phyloP scores from a whole-genome alignment of 2,329 filamentous ascomycete genomes.

The Phialocephala subalpina region DNA sequence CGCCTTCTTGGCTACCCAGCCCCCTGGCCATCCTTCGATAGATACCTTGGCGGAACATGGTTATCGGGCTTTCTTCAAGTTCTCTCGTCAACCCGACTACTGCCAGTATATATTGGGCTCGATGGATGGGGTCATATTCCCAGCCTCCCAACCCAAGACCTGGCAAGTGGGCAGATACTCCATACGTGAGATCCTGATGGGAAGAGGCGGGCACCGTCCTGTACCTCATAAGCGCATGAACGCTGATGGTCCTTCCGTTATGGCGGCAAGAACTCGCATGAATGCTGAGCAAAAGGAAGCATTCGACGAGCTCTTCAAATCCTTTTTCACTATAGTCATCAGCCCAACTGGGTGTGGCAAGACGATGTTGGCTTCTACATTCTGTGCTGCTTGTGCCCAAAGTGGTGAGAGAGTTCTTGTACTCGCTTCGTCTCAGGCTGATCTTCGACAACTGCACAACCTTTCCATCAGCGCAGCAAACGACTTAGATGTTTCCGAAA shows the following conservation, averaged over 20 bases:
- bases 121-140: background rate
- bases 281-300: background rate
- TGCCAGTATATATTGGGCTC: background rate
- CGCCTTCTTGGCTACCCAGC: background rate
- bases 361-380: background rate
- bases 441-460: background rate
- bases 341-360: background rate
- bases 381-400: background rate
- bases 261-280: background rate
- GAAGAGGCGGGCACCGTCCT: background rate
- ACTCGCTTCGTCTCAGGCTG: background rate
- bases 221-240: background rate
- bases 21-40: background rate
- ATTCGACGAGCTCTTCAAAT: background rate
- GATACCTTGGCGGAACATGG: background rate
- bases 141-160: no score
- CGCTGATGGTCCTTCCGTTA: background rate
- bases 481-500: background rate
- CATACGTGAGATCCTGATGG: background rate
- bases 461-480: background rate
- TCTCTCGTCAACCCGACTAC: background rate
- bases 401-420: background rate
- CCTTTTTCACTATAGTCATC: background rate
- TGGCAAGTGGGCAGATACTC: no score
- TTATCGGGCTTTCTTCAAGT: background rate